Evolutionary conservation across 495 filamentous ascomycete genomes (phyloP), one percentile per base, ranked within the genome.

Genomic region (Hapsidospora chrysogenum): DNA sequence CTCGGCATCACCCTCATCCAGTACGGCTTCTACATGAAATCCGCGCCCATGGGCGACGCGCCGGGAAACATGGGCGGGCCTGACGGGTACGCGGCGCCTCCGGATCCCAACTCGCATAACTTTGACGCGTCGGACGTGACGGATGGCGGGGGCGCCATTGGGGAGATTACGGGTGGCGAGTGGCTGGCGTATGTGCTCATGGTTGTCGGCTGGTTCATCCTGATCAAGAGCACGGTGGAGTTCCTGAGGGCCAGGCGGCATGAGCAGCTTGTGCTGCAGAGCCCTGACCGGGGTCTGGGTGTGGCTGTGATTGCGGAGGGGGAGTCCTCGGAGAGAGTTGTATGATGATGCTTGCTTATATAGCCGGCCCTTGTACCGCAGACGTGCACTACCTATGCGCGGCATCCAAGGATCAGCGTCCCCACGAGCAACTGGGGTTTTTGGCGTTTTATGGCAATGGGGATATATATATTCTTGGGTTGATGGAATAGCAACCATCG

Each of bases 121-220:
- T 92, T 95, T 52, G 75, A 89, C 46, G 79, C 82, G 3, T 72
- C 73, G 28, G 56, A 66, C 3, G 76, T 85, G 49, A 19, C 49
- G 43, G 35, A 49, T 30, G 56, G 61, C 2, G 53, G 54, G 18
- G 49, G 52, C 11, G 41, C 59, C 4, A 48, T 57, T 15, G n/a
- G n/a, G n/a, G 68, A 65, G 8, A 68, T 87, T 35, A 63, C 64
- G 9, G 74, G 72, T 40, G 80, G 67, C 42, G 86, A 96, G 44
- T 94, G 78, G 80, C 59, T 87, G 23, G 82, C 87, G n/a, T 96
- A 96, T 48, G 53, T 80, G 8, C 56, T 97, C 38, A 97, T 97
- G 89, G 80, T 97, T 54, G 78, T 95, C 10, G 89, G 89, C 2
- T 97, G 89, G 89, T 96, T 96, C 44, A 83, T 97, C 34, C 57